Conservation (phyloP, 2,329 filamentous ascomycete species). For the Cercospora canescens region DNA sequence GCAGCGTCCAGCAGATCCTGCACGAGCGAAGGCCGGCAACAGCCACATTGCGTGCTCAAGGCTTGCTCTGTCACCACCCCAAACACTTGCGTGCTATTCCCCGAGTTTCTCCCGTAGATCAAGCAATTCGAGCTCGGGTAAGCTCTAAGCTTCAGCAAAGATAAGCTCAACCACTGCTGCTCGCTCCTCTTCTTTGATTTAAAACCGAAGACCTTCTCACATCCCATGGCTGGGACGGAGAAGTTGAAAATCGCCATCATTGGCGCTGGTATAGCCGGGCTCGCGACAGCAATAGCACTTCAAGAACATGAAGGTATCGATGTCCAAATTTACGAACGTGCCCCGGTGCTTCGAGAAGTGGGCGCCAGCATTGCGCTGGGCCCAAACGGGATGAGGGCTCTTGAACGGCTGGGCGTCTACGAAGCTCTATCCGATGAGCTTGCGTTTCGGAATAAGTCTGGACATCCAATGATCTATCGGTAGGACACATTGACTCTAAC, state of each 20-base stretch:
- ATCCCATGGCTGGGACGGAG: slow-evolving; percentile 8
- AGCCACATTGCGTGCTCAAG: slow-evolving; percentile 19
- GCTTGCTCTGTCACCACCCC: slow-evolving; percentile 15
- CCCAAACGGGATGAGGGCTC: slow-evolving; percentile 41
- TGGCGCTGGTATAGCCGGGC: slow-evolving; percentile 42
- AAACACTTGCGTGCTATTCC: not conserved
- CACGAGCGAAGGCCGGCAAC: not conserved
- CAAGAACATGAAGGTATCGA: slow-evolving; percentile 33
- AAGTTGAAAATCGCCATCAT: slow-evolving; percentile 36
- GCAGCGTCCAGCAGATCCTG: slow-evolving; percentile 1
- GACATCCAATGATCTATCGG: slow-evolving; percentile 40
- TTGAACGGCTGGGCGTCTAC: slow-evolving; percentile 38
- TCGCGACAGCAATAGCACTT: slow-evolving; percentile 40
- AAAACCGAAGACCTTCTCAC: not conserved
- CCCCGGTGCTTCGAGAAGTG: slow-evolving; percentile 38
- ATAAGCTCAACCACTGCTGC: slow-evolving; percentile 15
- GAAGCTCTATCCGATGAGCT: slow-evolving; percentile 37
- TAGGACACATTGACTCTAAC: slow-evolving; percentile 12
- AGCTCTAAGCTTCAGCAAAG: not conserved
- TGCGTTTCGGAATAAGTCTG: slow-evolving; percentile 35
- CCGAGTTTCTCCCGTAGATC: slow-evolving; percentile 2
- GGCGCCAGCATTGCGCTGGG: slow-evolving; percentile 42
- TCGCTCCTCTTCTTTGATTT: not conserved
- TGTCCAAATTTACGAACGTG: slow-evolving; percentile 40
- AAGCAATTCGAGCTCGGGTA: slow-evolving; percentile 13